Base-by-base conservation (phyloP, 768 basidiomycete genomes). In the Pulveroboletus ravenelii region DNA sequence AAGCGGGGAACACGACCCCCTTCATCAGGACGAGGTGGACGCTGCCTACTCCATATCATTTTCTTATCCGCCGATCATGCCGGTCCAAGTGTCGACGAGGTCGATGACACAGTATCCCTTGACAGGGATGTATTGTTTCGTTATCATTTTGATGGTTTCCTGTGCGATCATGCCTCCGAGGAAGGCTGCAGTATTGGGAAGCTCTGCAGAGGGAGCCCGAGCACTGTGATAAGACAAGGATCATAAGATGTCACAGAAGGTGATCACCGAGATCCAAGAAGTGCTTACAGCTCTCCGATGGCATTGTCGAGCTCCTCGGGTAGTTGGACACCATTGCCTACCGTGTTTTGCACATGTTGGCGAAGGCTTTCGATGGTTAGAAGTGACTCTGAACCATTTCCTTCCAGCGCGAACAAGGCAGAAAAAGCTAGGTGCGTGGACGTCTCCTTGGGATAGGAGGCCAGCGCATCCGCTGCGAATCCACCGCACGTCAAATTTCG, bases 101-200 rank as follows among this genome's bases (percentile, higher is more conserved):
- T 98, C 93, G 42, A 95, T 73, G 20, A 91, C 76, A 59, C 87
- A 89, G 56, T 85, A 86, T 13, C 91, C 89, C 53, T 86, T 81
- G 55, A 95, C 78, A 8, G 96, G 94, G 13, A 94, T 78, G 64
- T 99, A 99, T 69, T 99, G 96, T 61, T 82, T 84, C 50, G 95
- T 99, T 61, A 95, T 86, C 71, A 98, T 78, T 78, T 99, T 98
- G 77, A 98, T 98, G 6, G 85, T 84, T 65, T 99, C 96, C 60
- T 99, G 96, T 23, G 94, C 93, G 17, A 97, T 86, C 32, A 98
- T 68, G 3, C 96, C 96, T 1, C 96, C 96, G 1, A 97, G 73
- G 62, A 98, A 82, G 2, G 94, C 94, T 0, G 95, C 91, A 2
- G 85, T 93, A 57, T 93, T 98, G 6, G 95, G 95, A 3, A 98